Evolutionary conservation across 345 rosid genomes (phyloP).

Genomic region (Eutrema yunnanense): DNA sequence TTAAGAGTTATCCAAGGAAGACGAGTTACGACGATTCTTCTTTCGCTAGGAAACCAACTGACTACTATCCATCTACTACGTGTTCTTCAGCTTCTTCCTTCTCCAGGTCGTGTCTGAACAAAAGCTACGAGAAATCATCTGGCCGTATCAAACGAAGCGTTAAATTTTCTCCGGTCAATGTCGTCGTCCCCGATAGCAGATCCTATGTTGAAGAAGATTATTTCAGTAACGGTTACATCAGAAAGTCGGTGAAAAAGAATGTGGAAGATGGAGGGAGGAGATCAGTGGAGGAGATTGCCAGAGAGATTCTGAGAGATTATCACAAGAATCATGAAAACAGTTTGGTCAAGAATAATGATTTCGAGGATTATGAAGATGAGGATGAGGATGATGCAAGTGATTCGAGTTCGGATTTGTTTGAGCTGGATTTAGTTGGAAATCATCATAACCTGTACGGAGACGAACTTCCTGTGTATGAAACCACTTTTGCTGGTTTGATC

Average conservation of each 20-base stretch:
- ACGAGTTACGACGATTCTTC: slow-evolving; percentile 25
- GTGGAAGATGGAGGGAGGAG: slow-evolving; percentile 31
- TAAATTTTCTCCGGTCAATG: slow-evolving; percentile 62
- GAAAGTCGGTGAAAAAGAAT: slow-evolving; percentile 38
- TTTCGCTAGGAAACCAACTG: slow-evolving; percentile 12
- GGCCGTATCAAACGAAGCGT: slow-evolving; percentile 61
- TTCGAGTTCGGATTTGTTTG: slow-evolving; percentile 65
- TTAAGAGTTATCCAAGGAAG: slow-evolving; percentile 37
- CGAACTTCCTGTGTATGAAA: slow-evolving; percentile 94
- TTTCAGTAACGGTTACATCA: slow-evolving; percentile 5
- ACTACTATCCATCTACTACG: slow-evolving; percentile 42
- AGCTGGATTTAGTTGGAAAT: slow-evolving; percentile 49
- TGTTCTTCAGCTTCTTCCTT: slow-evolving; percentile 85
- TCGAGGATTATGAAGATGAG: slow-evolving; percentile 22
- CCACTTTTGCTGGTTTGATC: slow-evolving; percentile 49
- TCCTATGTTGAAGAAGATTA: slow-evolving; percentile 21
- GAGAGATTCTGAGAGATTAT: slow-evolving; percentile 58
- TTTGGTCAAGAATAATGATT: slow-evolving; percentile 2
- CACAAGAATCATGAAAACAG: slow-evolving; percentile 37
- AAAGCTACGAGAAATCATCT: slow-evolving; percentile 47
- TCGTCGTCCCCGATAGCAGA: slow-evolving; percentile 32
- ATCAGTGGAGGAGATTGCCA: slow-evolving; percentile 62
- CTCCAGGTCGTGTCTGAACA: slow-evolving; percentile 78
- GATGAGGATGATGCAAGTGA: slow-evolving; percentile 45
- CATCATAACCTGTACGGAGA: slow-evolving; percentile 66